Conservation (phyloP, 2,329 filamentous ascomycete genomes). For the Hypomyces perniciosus region DNA sequence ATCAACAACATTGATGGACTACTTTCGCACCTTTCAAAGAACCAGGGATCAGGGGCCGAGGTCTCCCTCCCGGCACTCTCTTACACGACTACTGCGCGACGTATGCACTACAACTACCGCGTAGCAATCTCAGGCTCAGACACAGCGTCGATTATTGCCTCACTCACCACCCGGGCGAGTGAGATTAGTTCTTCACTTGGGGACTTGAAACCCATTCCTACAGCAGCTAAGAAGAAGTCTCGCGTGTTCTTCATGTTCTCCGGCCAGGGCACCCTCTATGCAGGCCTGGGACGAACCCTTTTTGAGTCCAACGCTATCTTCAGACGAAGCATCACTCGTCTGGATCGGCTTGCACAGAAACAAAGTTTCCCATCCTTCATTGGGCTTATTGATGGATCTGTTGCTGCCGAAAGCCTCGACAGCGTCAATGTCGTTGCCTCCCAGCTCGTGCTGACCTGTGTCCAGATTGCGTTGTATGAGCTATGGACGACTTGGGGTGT, state of each 20-base stretch:
- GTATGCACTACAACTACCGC: slow-evolving; percentile 45
- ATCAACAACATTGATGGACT: too few relatives aligned
- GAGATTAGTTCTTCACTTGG: background rate
- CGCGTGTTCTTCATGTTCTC: slow-evolving; percentile 46
- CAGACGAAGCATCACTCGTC: slow-evolving; percentile 48
- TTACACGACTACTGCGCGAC: slow-evolving; percentile 61
- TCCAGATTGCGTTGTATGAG: slow-evolving; percentile 52
- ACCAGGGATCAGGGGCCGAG: too few relatives aligned
- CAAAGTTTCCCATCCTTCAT: slow-evolving; percentile 52
- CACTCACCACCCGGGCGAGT: slow-evolving; percentile 11
- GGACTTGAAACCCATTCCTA: background rate
- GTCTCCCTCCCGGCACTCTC: slow-evolving; percentile 25
- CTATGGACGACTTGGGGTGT: slow-evolving; percentile 50
- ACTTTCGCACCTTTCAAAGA: too few relatives aligned
- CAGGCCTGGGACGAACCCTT: slow-evolving; percentile 44
- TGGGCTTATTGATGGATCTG: too few relatives aligned
- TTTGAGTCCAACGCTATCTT: slow-evolving; percentile 43
- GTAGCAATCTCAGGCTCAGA: slow-evolving; percentile 45
- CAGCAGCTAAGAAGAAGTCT: background rate
- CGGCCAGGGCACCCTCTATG: slow-evolving; percentile 50
- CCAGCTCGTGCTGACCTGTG: slow-evolving; percentile 19
- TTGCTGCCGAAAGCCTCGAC: too few relatives aligned
- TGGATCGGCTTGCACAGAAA: slow-evolving; percentile 46
- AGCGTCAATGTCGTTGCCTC: background rate
- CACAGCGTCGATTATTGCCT: too few relatives aligned